These are phyloP conservation scores for Ophiostoma tasmaniense DNA, from an alignment of 2,329 filamentous ascomycete species.

Conservation along the genomic window DNA sequence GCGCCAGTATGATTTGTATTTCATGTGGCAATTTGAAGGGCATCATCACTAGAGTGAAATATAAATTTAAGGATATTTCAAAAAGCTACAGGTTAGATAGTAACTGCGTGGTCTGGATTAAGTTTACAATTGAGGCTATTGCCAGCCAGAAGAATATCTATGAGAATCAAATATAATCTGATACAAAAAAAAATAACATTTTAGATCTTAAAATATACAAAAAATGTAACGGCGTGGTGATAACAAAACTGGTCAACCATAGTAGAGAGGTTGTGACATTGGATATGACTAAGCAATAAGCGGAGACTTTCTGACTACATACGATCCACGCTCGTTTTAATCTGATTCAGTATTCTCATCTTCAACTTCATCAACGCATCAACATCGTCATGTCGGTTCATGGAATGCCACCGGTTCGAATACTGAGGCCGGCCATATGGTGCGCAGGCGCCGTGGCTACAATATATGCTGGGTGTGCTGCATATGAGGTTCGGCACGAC, in stretches of 20 bases:
- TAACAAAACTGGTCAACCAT: neutral
- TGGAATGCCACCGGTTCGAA: conserved; percentile 19
- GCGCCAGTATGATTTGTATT: no score
- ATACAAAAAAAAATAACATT: no score
- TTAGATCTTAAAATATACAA: no score
- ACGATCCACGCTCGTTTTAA: neutral
- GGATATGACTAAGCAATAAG: neutral
- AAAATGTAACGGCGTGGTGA: no score
- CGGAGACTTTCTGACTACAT: neutral
- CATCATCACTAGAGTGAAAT: no score
- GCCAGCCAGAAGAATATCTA: no score
- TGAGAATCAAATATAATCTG: no score
- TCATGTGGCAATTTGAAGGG: no score
- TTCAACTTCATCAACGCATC: neutral
- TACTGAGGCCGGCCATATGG: conserved; percentile 22
- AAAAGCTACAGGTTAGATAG: no score
- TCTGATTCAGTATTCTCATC: neutral
- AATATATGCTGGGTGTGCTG: conserved; percentile 19
- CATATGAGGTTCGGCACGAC: conserved; percentile 19
- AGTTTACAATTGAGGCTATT: no score
- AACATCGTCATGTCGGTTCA: neutral
- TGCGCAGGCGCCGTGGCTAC: conserved; percentile 18
- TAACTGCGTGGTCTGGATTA: no score
- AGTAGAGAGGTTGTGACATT: neutral
- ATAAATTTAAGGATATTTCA: no score